Base-by-base conservation (phyloP, 148 eudicot species). In the Persicaria tinctoria region DNA sequence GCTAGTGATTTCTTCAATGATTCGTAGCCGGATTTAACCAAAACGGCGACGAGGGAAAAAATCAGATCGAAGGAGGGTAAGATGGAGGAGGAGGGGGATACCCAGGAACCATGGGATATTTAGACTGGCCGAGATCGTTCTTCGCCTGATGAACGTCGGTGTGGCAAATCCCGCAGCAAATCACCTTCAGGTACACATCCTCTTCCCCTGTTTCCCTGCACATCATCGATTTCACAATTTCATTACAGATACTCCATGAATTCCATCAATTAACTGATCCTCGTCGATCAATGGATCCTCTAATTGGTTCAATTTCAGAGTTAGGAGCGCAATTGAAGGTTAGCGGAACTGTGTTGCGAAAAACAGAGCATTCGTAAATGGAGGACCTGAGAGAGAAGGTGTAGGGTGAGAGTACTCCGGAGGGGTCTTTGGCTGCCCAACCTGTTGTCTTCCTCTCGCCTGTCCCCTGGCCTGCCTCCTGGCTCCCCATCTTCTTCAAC, bases 81-180 rank as follows among this genome's bases (percentile, higher is more conserved):
- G 27, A 32, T 32, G 3, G 41, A 32, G 41, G 41, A 32, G 41
- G 41, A 32, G 41, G 41, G 41, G 41, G 41, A 0, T 80, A 93
- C 98, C 98, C 98, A 1, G 98, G 98, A 83, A 93, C 98, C 98
- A 93, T 93, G 82, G 98, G 98, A 73, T 93, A 93, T 75, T 72
- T 79, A 78, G 98, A 91, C 87, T 82, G 86, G 83, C 92, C 93
- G 27, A 93, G 96, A 49, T 93, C 96, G 82, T 93, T 93, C 64
- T 90, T 90, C 73, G 79, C 66, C 73, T 93, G 97, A 76, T 91
- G 98, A 84, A 93, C 47, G 85, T 93, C 98, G 8, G 92, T 80
- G 76, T 93, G 98, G 78, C 98, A 93, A 75, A 93, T 73, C 72
- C 98, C 98, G 73, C 98, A 93, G 73, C 85, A 82, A 1, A 88